phyloP scores from a whole-genome alignment of 23 red algal genomes.

The Agarophyton chilense region DNA sequence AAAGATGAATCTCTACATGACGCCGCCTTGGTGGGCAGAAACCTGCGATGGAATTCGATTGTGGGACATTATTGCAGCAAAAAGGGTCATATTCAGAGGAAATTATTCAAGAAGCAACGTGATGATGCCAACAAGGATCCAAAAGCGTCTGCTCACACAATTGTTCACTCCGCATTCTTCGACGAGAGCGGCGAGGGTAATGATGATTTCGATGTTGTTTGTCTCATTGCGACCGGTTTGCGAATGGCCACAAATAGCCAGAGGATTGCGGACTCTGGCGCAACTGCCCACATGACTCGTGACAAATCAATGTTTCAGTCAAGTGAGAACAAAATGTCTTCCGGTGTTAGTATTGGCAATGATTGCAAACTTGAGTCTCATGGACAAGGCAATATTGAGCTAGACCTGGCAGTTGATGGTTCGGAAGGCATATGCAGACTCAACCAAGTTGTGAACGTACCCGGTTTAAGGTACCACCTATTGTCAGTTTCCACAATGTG shows the following conservation, averaged over 20 bases:
- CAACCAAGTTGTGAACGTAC: background rate
- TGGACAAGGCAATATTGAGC: background rate
- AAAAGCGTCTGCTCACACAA: background rate
- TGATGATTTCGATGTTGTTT: constrained; percentile 1
- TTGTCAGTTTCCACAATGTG: too few species aligned
- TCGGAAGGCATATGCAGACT: background rate
- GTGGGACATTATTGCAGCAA: constrained; percentile 7
- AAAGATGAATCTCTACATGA: background rate
- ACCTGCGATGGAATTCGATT: background rate
- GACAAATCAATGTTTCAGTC: background rate
- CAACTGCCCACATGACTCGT: constrained; percentile 4
- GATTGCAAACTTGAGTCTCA: constrained; percentile 17
- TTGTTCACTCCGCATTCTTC: background rate
- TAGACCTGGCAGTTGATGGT: background rate
- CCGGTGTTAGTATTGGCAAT: constrained; percentile 9
- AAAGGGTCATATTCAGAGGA: constrained; percentile 10
- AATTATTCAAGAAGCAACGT: constrained; percentile 22
- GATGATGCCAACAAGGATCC: constrained; percentile 1
- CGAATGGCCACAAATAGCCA: background rate
- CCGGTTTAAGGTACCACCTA: background rate
- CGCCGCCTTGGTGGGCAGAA: too few species aligned
- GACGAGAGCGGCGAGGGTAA: background rate
- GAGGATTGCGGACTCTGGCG: background rate
- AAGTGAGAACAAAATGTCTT: background rate
- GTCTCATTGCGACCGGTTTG: background rate